A percentile compares a stretch with the other conserved stretches of the same genome.
Conservation (phyloP, 2,329 filamentous ascomycete genomes). For the Trichoderma semiorbis region DNA sequence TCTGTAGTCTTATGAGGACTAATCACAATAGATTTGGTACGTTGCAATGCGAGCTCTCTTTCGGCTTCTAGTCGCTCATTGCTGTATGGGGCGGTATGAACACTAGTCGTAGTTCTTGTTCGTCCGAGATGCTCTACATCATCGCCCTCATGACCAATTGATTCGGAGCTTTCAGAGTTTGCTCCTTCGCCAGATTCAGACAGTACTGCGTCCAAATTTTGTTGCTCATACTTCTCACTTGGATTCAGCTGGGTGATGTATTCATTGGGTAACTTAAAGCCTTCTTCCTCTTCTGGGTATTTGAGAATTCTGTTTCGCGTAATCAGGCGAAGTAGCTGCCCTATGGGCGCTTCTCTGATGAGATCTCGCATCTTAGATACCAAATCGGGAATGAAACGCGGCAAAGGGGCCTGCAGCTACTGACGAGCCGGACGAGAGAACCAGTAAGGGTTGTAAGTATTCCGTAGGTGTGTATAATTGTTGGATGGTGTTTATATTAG, state of each 20-base stretch:
- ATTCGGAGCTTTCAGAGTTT: background rate
- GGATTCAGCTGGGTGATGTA: background rate
- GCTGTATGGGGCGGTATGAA: background rate
- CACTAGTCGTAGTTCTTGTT: background rate
- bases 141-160: background rate
- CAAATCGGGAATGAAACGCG: background rate
- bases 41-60: background rate
- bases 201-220: background rate
- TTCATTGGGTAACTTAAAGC: background rate
- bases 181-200: background rate
- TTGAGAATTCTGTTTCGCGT: background rate
- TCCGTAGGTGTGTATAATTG: background rate
- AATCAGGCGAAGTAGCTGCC: background rate
- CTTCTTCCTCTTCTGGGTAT: background rate
- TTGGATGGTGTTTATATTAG: background rate
- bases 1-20: constrained; percentile 12
- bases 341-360: background rate
- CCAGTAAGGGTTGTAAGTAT: background rate
- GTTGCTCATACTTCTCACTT: background rate
- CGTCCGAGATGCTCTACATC: background rate
- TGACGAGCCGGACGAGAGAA: background rate
- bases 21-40: background rate
- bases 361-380: background rate
- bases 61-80: background rate
- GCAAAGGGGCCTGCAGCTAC: background rate